phyloP scores from a whole-genome alignment of 2,329 filamentous ascomycete genomes.

The Paecilomyces sp. region DNA sequence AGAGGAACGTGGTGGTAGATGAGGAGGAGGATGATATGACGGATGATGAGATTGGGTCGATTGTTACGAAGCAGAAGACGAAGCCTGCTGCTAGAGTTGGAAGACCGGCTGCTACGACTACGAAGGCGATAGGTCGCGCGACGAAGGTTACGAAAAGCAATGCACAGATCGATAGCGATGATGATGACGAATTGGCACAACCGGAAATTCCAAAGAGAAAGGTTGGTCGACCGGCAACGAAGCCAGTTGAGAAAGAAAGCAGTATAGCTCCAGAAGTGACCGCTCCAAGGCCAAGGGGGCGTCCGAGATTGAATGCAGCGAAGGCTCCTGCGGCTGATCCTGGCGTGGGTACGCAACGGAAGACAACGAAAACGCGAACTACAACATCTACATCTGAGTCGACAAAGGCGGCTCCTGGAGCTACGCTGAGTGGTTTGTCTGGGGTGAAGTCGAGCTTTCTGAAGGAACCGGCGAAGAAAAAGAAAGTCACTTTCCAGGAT shows the following conservation, averaged over 20 bases:
- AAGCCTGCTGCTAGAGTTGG: conserved; percentile 6
- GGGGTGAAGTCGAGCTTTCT: conserved; percentile 19
- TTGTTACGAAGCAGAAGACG: conserved; percentile 5
- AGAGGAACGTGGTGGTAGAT: conserved; percentile 1
- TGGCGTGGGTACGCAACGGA: conserved; percentile 8
- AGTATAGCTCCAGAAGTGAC: conserved; percentile 7
- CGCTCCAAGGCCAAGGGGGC: conserved; percentile 14
- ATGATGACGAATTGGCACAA: conserved; percentile 18
- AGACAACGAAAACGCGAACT: conserved; percentile 6
- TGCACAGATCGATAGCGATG: conserved; percentile 8
- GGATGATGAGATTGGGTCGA: conserved; percentile 16
- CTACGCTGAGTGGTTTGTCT: conserved; percentile 18
- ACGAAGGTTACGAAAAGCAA: conserved; percentile 2
- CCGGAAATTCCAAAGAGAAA: conserved; percentile 15
- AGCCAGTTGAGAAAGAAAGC: conserved; percentile 7
- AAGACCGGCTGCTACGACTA: conserved; percentile 5
- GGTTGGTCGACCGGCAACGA: conserved; percentile 11
- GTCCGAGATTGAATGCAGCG: conserved; percentile 18
- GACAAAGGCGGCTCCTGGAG: conserved; percentile 18
- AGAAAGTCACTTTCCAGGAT: conserved; percentile 43
- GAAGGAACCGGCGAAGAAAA: conserved; percentile 29
- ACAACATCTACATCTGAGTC: conserved; percentile 8
- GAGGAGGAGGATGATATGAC: not conserved
- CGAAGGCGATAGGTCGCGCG: not conserved
- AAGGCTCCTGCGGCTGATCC: conserved; percentile 10